These are phyloP conservation scores for Hypoxylon perforatum DNA, from an alignment of 495 filamentous ascomycete genomes.

Conservation along the genomic window DNA sequence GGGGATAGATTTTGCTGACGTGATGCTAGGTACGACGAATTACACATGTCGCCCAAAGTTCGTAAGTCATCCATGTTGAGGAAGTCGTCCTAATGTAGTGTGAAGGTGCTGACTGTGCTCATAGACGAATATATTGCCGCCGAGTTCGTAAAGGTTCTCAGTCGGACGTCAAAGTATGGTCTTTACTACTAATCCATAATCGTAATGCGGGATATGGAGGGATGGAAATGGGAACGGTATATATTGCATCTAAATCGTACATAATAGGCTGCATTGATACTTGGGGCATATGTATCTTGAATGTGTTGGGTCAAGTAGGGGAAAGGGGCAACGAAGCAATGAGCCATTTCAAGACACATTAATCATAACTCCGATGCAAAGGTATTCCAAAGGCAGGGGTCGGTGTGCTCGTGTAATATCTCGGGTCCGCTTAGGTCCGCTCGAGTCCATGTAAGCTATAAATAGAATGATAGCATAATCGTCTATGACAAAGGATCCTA, in stretches of 20 bases:
- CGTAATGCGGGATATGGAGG: conserved; percentile 4
- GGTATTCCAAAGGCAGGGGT: too few relatives aligned
- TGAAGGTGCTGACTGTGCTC: background rate
- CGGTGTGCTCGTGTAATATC: too few relatives aligned
- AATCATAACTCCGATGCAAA: too few relatives aligned
- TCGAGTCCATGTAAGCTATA: too few relatives aligned
- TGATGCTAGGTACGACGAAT: conserved; percentile 66
- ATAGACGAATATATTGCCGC: conserved; percentile 22
- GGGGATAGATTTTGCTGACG: conserved; percentile 55
- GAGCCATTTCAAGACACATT: too few relatives aligned
- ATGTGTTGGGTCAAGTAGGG: too few relatives aligned
- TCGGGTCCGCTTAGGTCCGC: too few relatives aligned
- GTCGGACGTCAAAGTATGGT: conserved; percentile 21
- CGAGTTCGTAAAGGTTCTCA: conserved; percentile 20
- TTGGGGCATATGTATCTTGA: too few relatives aligned
- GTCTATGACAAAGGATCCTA: too few relatives aligned
- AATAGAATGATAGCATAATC: too few relatives aligned
- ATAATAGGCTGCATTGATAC: background rate
- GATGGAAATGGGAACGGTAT: conserved; percentile 4
- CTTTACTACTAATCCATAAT: conserved; percentile 15
- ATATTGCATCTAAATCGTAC: background rate
- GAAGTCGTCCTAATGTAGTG: background rate
- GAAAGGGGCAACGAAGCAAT: too few relatives aligned
- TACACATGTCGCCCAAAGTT: conserved; percentile 72
- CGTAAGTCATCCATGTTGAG: conserved; percentile 9